Conservation (phyloP, 2,329 filamentous ascomycete genomes). For the Curvularia lunata region DNA sequence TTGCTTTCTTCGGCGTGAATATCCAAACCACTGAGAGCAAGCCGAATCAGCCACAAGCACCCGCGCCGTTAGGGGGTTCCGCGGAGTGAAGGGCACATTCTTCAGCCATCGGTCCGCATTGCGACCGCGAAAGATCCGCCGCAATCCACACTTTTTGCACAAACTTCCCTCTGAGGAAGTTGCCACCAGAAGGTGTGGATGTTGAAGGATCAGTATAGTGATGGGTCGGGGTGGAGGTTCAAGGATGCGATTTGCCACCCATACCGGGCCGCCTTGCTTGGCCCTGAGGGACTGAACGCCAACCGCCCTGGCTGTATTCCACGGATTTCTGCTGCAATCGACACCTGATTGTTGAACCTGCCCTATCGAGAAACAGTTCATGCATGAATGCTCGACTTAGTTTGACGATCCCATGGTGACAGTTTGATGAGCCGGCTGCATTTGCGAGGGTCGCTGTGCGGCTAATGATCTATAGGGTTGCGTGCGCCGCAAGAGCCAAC, state of each 20-base stretch:
- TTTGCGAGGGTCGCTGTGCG: neutral
- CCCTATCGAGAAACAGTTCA: constrained; percentile 8
- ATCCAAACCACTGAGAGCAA: neutral
- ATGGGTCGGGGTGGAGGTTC: constrained; percentile 6
- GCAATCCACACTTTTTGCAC: constrained; percentile 16
- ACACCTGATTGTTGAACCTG: constrained; percentile 13
- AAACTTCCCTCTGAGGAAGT: constrained; percentile 19
- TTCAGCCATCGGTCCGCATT: constrained; percentile 16
- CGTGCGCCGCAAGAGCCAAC: neutral
- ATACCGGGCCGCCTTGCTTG: constrained; percentile 7
- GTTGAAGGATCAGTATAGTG: constrained; percentile 5
- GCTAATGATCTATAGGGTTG: neutral
- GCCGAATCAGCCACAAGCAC: constrained; percentile 11
- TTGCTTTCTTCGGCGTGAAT: constrained; percentile 5
- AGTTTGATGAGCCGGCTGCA: neutral
- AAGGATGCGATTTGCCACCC: constrained; percentile 14
- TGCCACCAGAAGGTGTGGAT: constrained; percentile 12
- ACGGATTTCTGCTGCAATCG: constrained; percentile 17
- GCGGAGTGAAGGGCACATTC: constrained; percentile 4
- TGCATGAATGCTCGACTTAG: neutral
- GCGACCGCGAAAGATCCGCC: constrained; percentile 20
- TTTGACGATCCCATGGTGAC: neutral
- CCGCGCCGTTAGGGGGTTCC: constrained; percentile 6
- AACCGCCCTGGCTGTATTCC: constrained; percentile 10
- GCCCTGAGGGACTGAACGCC: constrained; percentile 14